Evolutionary conservation across 2,329 filamentous ascomycete species (phyloP).

Genomic region (Drechslerella stenobrocha): DNA sequence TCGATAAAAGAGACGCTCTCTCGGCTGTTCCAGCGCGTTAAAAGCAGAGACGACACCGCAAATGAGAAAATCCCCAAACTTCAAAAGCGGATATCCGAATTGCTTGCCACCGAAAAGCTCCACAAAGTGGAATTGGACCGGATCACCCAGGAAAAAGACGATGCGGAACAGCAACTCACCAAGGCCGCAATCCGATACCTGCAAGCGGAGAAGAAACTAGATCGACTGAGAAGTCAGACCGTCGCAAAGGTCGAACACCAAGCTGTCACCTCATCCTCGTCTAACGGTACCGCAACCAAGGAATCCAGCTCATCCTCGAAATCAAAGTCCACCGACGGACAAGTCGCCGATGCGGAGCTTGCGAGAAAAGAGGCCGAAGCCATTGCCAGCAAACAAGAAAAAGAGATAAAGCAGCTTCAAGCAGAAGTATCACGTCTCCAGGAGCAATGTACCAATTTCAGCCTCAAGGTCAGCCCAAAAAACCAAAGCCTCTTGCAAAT

Average conservation of each 20-base stretch:
- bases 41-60: conserved; percentile 58
- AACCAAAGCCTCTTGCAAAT: conserved; percentile 35
- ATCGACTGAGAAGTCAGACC: conserved; percentile 82
- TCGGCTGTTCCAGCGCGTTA: conserved; percentile 67
- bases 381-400: conserved; percentile 77
- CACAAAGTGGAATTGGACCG: conserved; percentile 75
- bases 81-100: conserved; percentile 72
- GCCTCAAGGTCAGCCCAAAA: conserved; percentile 52
- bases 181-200: conserved; percentile 87
- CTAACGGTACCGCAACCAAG: conserved; percentile 57
- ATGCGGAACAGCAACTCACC: conserved; percentile 82
- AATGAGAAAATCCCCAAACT: conserved; percentile 70
- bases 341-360: conserved; percentile 70
- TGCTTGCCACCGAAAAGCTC: conserved; percentile 81
- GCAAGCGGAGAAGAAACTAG: conserved; percentile 91
- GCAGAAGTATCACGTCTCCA: conserved; percentile 73
- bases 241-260: conserved; percentile 91
- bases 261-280: conserved; percentile 65
- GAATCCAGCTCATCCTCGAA: conserved; percentile 57
- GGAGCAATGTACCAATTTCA: conserved; percentile 77
- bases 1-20: conserved; percentile 72
- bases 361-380: conserved; percentile 78
- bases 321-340: conserved; percentile 63
- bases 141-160: conserved; percentile 75
- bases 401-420: conserved; percentile 79